Evolutionary conservation across 2,329 filamentous ascomycete species (phyloP), one percentile per base, ranked within the genome.

Genomic region (Gaeumannomyces tritici): DNA sequence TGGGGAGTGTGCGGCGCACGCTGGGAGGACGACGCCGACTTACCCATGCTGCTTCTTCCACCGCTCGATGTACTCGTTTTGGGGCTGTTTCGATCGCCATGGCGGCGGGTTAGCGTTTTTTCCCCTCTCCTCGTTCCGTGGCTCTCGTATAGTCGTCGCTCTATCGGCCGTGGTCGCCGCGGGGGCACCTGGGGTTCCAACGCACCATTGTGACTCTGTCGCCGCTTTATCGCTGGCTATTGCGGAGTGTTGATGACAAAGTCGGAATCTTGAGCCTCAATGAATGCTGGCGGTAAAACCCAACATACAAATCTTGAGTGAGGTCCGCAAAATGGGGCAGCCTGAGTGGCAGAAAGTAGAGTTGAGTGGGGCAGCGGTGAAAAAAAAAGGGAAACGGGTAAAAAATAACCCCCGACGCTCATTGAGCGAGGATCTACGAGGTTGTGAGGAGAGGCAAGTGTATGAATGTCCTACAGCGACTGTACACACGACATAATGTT

Each of bases 1-100:
- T 68, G 58, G 55, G 57, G 62, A 58, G 26, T 33, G 24, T 21
- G 15, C 28, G 29, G 29, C n/a, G 29, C 31, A 11, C 31, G 31
- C 31, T 7, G 3, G 18, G 26, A 24, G 62, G 60, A 55, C 55
- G 54, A 60, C 21, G 42, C 62, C 56, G 47, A 47, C 55, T 67
- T 57, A 80, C 63, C 82, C 76, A 65, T 68, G 65, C 67, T 81
- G 82, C 75, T 90, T 90, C 70, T 83, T 80, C 81, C 86, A 92
- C 76, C 89, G 83, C 76, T 95, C 91, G 78, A 90, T 90, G 74
- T 89, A 89, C 77, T 90, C 89, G 77, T 92, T 92, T 81, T 93
- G 89, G 83, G 89, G 89, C 88, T 89, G 78, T 70, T 60, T 60
- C 42, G 42, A n/a, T 4, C 21, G 42, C 42, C 42, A 42, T 42